These are phyloP conservation scores for Trypethelium eluteriae DNA, from an alignment of 495 filamentous ascomycete genomes.

Conservation along the genomic window DNA sequence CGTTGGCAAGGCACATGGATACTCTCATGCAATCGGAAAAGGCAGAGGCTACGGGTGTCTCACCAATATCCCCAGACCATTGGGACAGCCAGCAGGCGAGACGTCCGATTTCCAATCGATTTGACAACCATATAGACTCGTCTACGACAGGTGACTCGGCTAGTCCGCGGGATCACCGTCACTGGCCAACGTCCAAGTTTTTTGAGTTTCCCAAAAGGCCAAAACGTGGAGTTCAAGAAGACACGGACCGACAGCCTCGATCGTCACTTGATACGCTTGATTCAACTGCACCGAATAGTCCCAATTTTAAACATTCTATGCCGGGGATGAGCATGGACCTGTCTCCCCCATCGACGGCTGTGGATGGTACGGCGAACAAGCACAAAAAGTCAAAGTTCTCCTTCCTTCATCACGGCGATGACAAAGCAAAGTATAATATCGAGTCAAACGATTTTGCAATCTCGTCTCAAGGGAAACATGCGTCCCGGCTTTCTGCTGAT, in stretches of 20 bases:
- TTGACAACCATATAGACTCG: background rate
- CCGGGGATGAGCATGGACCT: conserved; percentile 24
- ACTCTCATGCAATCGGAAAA: conserved; percentile 27
- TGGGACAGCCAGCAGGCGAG: conserved; percentile 29
- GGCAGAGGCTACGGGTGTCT: background rate
- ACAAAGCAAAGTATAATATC: conserved; percentile 26
- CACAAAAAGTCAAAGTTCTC: conserved; percentile 26
- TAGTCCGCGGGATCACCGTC: background rate
- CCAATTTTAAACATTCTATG: conserved; percentile 16
- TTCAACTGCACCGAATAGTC: conserved; percentile 27
- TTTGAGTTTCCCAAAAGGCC: background rate
- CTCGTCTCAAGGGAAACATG: conserved; percentile 11
- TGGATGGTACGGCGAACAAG: conserved; percentile 16
- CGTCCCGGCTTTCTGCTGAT: conserved; percentile 13
- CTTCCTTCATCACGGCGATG: conserved; percentile 25
- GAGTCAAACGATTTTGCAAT: conserved; percentile 27
- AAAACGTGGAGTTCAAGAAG: background rate
- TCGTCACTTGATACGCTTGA: conserved; percentile 29
- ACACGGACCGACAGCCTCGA: background rate
- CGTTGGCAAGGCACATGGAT: conserved; percentile 61
- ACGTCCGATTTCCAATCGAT: background rate
- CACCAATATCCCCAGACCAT: conserved; percentile 30
- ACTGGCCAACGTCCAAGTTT: background rate
- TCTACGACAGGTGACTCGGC: conserved; percentile 5
- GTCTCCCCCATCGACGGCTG: conserved; percentile 17